These are phyloP conservation scores for Apiotrichum sp. DNA, from an alignment of 1,284 basidiomycete species.

Conservation along the genomic window DNA sequence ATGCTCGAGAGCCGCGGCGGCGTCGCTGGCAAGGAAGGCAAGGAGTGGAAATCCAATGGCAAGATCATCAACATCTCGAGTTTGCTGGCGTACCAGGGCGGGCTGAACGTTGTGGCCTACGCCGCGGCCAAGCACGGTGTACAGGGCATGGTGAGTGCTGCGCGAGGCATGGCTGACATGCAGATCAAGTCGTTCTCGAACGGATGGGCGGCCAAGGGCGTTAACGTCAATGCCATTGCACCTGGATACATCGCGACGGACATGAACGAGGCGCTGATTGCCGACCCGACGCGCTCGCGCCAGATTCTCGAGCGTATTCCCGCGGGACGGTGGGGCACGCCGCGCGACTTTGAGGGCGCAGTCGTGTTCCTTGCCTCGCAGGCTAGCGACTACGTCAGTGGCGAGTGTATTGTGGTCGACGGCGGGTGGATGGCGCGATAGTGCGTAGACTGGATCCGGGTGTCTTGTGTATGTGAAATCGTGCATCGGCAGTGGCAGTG, in stretches of 20 bases:
- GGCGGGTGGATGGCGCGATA: constrained; percentile 47
- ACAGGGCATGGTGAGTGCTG: constrained; percentile 56
- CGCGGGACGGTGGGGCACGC: constrained; percentile 82
- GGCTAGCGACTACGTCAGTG: constrained; percentile 84
- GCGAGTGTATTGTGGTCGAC: constrained; percentile 56
- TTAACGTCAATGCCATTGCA: constrained; percentile 81
- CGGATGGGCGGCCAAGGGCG: constrained; percentile 72
- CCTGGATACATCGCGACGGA: constrained; percentile 91
- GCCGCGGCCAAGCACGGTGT: constrained; percentile 83
- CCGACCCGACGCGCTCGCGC: constrained; percentile 51
- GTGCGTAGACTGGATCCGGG: not conserved
- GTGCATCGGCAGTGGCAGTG: not conserved
- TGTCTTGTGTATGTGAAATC: not conserved
- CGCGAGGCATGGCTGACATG: constrained; percentile 6
- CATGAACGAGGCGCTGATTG: constrained; percentile 48
- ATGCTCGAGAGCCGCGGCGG: constrained; percentile 48
- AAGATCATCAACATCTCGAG: constrained; percentile 51
- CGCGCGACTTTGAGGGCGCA: constrained; percentile 83
- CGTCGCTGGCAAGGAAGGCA: constrained; percentile 30
- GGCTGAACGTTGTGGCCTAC: constrained; percentile 80
- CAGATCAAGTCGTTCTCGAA: constrained; percentile 50
- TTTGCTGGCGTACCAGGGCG: constrained; percentile 53
- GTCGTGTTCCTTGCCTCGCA: constrained; percentile 80
- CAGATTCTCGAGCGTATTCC: constrained; percentile 92
- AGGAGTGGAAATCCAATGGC: constrained; percentile 27